phyloP scores from a whole-genome alignment of 2,329 filamentous ascomycete genomes.

The Colletotrichum sp. region DNA sequence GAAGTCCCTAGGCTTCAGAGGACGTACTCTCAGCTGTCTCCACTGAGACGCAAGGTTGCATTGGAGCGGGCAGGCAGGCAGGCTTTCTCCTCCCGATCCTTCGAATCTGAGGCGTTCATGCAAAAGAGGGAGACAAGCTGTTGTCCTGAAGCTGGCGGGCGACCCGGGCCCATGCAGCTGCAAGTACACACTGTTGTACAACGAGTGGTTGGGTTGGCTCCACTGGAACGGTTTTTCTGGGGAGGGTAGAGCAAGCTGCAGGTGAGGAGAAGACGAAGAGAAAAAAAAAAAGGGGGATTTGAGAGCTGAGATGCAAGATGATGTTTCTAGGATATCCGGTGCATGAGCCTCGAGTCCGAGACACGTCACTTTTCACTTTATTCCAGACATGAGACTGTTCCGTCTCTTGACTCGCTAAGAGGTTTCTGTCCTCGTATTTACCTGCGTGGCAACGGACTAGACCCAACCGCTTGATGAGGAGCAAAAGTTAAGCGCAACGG shows the following conservation, averaged over 20 bases:
- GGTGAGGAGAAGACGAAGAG: not conserved
- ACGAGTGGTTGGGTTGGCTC: not conserved
- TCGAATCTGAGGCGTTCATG: not conserved
- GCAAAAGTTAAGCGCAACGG: not conserved
- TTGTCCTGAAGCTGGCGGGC: not conserved
- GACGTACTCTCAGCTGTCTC: not conserved
- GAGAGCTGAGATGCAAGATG: not conserved
- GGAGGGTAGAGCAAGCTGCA: not conserved
- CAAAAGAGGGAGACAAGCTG: not conserved
- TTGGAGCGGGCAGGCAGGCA: not conserved
- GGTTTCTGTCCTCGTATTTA: not conserved
- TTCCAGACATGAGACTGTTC: not conserved
- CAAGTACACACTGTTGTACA: not conserved
- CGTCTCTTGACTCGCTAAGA: not conserved
- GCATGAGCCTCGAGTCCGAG: not conserved
- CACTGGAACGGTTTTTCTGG: not conserved
- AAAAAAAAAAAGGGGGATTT: not conserved
- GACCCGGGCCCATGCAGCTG: not conserved
- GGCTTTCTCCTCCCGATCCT: not conserved
- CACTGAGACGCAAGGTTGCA: not conserved
- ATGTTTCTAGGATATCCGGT: not conserved
- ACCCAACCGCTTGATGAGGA: not conserved
- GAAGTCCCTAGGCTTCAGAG: not conserved
- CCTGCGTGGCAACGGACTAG: not conserved
- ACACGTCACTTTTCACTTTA: not conserved